Evolutionary conservation across 1,139 yeast genomes (phyloP), one percentile per base, ranked within the genome.

Genomic region (Debaryomycetaceae sp.): DNA sequence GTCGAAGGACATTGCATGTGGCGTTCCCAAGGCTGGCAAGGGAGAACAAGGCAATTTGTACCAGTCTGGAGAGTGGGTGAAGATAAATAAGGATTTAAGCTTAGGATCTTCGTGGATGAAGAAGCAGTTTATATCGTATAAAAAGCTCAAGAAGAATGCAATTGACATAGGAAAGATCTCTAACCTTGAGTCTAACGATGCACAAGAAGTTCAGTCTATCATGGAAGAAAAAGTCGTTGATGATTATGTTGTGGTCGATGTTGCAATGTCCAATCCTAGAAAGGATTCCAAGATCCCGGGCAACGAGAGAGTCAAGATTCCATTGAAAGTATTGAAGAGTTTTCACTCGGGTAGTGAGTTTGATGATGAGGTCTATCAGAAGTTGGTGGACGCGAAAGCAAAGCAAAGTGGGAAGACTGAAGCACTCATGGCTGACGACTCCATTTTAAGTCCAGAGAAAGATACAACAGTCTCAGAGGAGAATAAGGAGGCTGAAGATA

Each of bases 41-140:
- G 75, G 75, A 1, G 42, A 48, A 1, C 53, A 59, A 41, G 75
- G 75, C 2, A 51, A 63, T 39, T 50, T 65, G n/a, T 41, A 47
- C 8, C 46, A 41, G 5, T 46, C 50, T n/a, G 69, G 67, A 2
- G 64, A 63, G 2, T 71, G 77, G 77, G 41, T 45, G 5, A 58
- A 58, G 36, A 45, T 71, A 11, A 61, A 65, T 32, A 72, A 72
- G 43, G 77, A 72, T 49, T 56, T 71, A 40, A 46, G 56, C 8
- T 58, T 71, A 42, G 70, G 68, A 2, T 48, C 55, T 30, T 57
- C 67, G 4, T 67, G 71, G 67, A 42, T 60, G 17, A 53, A 53
- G 30, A 59, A 55, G 36, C 59, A 62, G 39, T 69, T 48, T 44
- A 50, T 71, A 26, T 59, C 65, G 24, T 61, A 65, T 40, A 70